Evolutionary conservation across 2,329 filamentous ascomycete genomes (phyloP), one percentile per base, ranked within the genome.

Genomic region (Iodosphaeria phyllophila): DNA sequence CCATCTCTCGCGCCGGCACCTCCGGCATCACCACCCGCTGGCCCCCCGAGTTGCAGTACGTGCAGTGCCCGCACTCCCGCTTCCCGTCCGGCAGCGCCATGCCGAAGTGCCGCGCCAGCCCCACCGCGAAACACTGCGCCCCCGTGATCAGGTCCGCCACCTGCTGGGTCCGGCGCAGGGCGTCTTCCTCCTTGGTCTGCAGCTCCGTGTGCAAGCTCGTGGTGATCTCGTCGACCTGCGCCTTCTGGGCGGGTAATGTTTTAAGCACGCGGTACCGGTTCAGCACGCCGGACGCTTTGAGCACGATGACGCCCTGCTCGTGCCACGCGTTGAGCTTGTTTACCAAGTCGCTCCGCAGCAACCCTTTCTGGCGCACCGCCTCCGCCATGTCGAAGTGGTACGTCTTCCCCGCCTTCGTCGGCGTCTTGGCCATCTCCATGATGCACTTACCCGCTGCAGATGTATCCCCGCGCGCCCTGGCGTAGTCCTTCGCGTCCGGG

Each of bases 61-160:
- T 65, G 36, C 65, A 71, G 30, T 67, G 60, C 0, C 61, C 64
- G 28, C 68, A 73, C 11, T 52, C 46, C 1, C 39, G 32, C 24
- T 51, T 52, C 0, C 44, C 43, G 4, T 47, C 43, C 0, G 56
- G 54, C 3, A 66, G 40, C 4, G 40, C 40, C 41, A 69, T 67
- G 13, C 64, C 66, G 31, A 74, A 72, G 33, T 74, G 60, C 14
- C 52, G 36, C 0, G 67, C 61, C 1, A 74, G 46, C 0, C 52
- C 44, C 2, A 45, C 43, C 0, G 66, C 57, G 28, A 68, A 61
- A 35, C 68, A 74, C 12, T 44, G 38, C 3, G 40, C 34, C 0
- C 48, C 52, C 0, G 65, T 71, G 28, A 73, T 47, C 3, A 73
- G 49, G n/a, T 54, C 39, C 13, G 60, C 47, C 4, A 74, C 51